Evolutionary conservation across 2,329 filamentous ascomycete species (phyloP).

Genomic region (Fusarium sp.): DNA sequence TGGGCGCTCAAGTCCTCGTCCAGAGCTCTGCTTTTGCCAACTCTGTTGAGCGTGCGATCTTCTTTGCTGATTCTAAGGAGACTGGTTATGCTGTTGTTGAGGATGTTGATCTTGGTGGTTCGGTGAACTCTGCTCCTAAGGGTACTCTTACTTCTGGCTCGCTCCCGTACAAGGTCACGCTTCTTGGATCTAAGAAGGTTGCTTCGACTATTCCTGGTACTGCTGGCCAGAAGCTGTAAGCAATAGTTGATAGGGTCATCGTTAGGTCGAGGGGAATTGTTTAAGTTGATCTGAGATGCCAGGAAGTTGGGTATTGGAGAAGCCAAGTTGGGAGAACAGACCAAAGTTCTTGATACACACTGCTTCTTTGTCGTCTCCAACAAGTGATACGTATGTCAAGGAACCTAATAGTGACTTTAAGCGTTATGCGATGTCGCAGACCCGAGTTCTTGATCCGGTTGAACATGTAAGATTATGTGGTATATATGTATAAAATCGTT

Average conservation of each 20-base stretch:
- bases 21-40: slow-evolving; percentile 65
- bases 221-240: slow-evolving; percentile 53
- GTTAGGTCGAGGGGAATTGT: too few species aligned
- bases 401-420: too few species aligned
- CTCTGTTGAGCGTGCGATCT: slow-evolving; percentile 50
- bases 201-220: slow-evolving; percentile 54
- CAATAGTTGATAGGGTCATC: too few species aligned
- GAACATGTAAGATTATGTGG: too few species aligned
- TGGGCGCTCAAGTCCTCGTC: slow-evolving; percentile 66
- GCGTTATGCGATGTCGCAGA: too few species aligned
- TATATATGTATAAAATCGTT: neutral
- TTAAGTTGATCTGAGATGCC: too few species aligned
- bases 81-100: slow-evolving; percentile 57
- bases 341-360: too few species aligned
- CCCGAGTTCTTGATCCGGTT: too few species aligned
- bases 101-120: slow-evolving; percentile 57
- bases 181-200: slow-evolving; percentile 60
- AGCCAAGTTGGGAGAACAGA: too few species aligned
- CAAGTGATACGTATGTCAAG: too few species aligned
- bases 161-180: slow-evolving; percentile 61
- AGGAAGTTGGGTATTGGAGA: neutral
- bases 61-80: slow-evolving; percentile 55
- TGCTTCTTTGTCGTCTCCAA: too few species aligned
- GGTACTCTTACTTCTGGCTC: slow-evolving; percentile 64
- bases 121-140: slow-evolving; percentile 54